phyloP scores from a whole-genome alignment of 768 basidiomycete genomes.

The Strobilomyces dryophilus region DNA sequence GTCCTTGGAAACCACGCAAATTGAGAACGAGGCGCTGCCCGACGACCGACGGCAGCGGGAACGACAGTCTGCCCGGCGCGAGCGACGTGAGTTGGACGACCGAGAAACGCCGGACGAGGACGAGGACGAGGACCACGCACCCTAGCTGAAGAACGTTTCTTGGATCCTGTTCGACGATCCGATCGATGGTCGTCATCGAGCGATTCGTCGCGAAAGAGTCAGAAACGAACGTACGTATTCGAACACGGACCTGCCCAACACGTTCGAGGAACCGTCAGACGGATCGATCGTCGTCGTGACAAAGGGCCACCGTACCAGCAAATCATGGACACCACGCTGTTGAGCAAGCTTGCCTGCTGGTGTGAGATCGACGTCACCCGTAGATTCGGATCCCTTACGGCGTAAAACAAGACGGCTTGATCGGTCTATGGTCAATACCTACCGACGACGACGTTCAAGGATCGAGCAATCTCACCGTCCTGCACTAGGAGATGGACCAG shows the following conservation, averaged over 20 bases:
- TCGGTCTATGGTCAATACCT: not conserved
- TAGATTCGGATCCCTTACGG: not conserved
- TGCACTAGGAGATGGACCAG: conserved; percentile 5
- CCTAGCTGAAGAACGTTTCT: conserved; percentile 6
- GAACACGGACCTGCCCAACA: conserved; percentile 1
- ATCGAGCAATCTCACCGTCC: conserved; percentile 2
- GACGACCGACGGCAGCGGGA: conserved; percentile 12
- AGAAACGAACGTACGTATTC: not conserved
- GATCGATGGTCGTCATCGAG: not conserved
- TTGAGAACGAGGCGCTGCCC: conserved; percentile 21
- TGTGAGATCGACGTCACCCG: not conserved
- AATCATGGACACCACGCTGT: conserved; percentile 2
- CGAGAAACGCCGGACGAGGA: not conserved
- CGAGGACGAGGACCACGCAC: not conserved
- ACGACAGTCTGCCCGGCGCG: too few species aligned
- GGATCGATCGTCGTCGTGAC: too few species aligned
- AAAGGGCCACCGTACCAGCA: conserved; percentile 7
- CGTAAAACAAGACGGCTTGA: conserved; percentile 9
- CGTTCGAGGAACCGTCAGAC: too few species aligned
- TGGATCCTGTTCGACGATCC: not conserved
- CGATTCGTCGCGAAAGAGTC: too few species aligned
- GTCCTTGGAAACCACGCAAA: conserved; percentile 7
- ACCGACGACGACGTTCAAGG: not conserved
- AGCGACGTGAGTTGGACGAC: not conserved
- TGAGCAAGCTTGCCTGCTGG: conserved; percentile 4